Base-by-base conservation (phyloP, 352 stramenopile species). In the Thalassiosira ordinaria region DNA sequence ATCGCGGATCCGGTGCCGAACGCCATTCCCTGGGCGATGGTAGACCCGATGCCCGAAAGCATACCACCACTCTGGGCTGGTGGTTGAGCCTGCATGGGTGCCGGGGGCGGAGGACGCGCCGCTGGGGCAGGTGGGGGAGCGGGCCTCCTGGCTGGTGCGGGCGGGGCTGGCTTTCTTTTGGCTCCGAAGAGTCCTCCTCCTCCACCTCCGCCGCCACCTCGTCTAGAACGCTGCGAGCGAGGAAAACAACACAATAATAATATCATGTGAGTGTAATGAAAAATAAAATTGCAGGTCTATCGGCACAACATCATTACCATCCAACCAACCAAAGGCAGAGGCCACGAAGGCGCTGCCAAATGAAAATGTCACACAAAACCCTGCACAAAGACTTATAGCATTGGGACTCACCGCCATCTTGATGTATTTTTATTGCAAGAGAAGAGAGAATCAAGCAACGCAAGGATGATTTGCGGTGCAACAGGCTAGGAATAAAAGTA, bases 1-100 rank as follows among this genome's bases (percentile, higher is more conserved):
- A 99, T 97, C 37, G 96, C 95, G 26, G 92, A 98, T 80, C 96
- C 97, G 13, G 96, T 98, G 77, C 97, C 97, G 82, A 98, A 99
- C 4, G 96, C 96, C 91, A 98, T 98, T 65, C 97, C 96, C 75
- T 98, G 95, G 0, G 94, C 96, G 79, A 99, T 97, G 16, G 96
- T 98, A 66, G 94, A 96, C 55, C 97, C 88, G 63, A 98, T 95
- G 14, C 96, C 96, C 22, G 93, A 91, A 57, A 98, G 94, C 89
- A 98, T 97, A 33, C 93, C 92, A 47, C 93, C 92, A 29, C 89
- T 72, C 55, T 87, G 62, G n/a, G 74, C 74, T 8, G 81, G 75
- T 14, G 69, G 46, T 18, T 69, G 55, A 16, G 60, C 51, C 24
- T 86, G 78, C 61, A 82, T 78, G 37, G 85, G 85, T 55, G 86